These are phyloP conservation scores for Dryas alaskensis DNA, from an alignment of 306 rosid genomes.

Conservation along the genomic window DNA sequence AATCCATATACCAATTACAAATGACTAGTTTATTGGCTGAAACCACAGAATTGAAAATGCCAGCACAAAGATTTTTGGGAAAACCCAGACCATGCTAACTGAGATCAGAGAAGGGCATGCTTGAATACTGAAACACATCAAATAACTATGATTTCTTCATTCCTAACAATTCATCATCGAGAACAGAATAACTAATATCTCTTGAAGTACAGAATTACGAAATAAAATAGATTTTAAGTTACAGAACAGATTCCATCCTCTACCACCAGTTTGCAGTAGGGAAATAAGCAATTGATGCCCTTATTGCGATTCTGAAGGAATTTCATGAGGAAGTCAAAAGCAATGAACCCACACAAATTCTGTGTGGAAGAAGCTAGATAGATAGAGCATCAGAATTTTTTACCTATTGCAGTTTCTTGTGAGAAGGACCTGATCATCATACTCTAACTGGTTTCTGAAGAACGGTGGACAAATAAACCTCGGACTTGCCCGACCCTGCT, in stretches of 20 bases:
- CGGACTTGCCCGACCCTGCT: slow-evolving; percentile 51
- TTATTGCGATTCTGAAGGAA: slow-evolving; percentile 44
- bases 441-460: slow-evolving; percentile 82
- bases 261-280: slow-evolving; percentile 40
- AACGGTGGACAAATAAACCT: slow-evolving; percentile 70
- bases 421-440: slow-evolving; percentile 31
- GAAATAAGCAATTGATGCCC: slow-evolving; percentile 37
- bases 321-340: slow-evolving; percentile 32
- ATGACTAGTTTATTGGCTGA: not conserved
- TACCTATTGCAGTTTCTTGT: slow-evolving; percentile 33
- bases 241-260: slow-evolving; percentile 24
- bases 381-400: slow-evolving; percentile 33
- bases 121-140: slow-evolving; percentile 16
- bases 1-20: no score
- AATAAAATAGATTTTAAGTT: slow-evolving; percentile 25
- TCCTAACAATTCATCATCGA: slow-evolving; percentile 21
- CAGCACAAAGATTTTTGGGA: no score
- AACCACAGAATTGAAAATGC: not conserved
- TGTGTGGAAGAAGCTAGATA: slow-evolving; percentile 18
- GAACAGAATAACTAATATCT: slow-evolving; percentile 16
- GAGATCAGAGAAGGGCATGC: not conserved
- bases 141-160: slow-evolving; percentile 20
- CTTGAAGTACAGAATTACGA: slow-evolving; percentile 27
- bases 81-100: not conserved
- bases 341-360: slow-evolving; percentile 34